Conservation (phyloP, 768 basidiomycete genomes). For the Sarcodon aspratus region DNA sequence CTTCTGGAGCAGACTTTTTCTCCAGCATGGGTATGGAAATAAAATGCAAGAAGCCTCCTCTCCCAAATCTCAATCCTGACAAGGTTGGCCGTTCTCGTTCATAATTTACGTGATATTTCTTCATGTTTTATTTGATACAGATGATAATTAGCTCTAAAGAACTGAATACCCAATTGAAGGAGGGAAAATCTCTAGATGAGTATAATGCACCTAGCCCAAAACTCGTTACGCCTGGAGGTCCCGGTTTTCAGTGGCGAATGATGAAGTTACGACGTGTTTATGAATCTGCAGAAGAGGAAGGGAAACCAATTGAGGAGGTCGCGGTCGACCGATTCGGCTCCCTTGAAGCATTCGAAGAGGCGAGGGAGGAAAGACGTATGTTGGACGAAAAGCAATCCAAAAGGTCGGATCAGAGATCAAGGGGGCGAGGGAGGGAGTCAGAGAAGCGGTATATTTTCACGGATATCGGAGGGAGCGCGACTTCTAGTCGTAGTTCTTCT, state of each 20-base stretch:
- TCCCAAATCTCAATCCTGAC: constrained; percentile 55
- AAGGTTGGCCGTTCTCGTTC: constrained; percentile 35
- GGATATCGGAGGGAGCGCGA: constrained; percentile 47
- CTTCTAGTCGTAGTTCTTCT: constrained; percentile 72
- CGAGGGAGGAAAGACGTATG: constrained; percentile 73
- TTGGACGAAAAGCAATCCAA: constrained; percentile 73
- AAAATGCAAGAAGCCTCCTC: constrained; percentile 50
- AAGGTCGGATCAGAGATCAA: constrained; percentile 29
- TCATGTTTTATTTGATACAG: constrained; percentile 26
- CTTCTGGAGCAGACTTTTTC: constrained; percentile 74
- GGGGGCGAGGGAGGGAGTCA: constrained; percentile 13
- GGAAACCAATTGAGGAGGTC: constrained; percentile 58
- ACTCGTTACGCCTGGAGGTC: constrained; percentile 66
- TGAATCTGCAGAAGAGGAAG: constrained; percentile 84
- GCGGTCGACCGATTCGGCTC: constrained; percentile 84
- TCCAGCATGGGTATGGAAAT: constrained; percentile 70
- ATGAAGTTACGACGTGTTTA: constrained; percentile 86
- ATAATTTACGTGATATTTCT: constrained; percentile 3
- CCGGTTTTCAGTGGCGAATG: constrained; percentile 97
- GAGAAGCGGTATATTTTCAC: constrained; percentile 60
- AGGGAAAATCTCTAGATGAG: constrained; percentile 27
- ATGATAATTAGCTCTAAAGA: constrained; percentile 50
- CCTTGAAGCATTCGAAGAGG: constrained; percentile 79
- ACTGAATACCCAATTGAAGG: constrained; percentile 46
- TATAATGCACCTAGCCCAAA: constrained; percentile 32